Evolutionary conservation across 75 land plant genomes (phyloP), one percentile per base, ranked within the genome.

Genomic region (Cupressus sempervirens): DNA sequence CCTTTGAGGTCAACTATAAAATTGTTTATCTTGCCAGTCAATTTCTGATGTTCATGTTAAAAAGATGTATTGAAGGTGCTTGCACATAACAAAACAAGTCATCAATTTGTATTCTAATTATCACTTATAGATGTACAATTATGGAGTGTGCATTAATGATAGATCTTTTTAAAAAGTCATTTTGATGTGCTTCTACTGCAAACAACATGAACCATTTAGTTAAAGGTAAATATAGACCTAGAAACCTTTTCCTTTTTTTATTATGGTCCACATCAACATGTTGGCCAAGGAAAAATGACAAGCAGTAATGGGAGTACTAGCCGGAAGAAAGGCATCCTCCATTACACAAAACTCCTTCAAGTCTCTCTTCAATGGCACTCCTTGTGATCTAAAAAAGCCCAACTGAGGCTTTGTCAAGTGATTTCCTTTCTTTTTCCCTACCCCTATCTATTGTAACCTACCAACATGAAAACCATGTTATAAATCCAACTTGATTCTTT

Each of bases 261-360:
- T 94, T 67, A 96, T 98, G 3, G 95, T 90, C n/a, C 35, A 97
- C 86, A 87, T 97, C 99, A 41, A 97, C 94, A 87, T 93, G 93
- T 82, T 97, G 99, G 5, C 99, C 99, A 38, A 94, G 94, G 82
- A 93, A 86, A 97, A 97, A 86, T 97, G 99, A 16, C 99, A 96
- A 65, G 96, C 98, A 34, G 91, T 84, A 76, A 97, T 88, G 1
- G 95, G 86, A 5, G 96, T 94, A 20, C 99, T 96, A 73, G 94
- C 88, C 3, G 99, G 99, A 30, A 97, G 91, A 77, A 97, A 91
- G 7, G 94, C 98, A 92, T 97, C 99, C 81, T 96, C 93, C 2
- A 98, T 86, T 34, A 97, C 98, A 12, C 95, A 98, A 46, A 97
- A 97, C 93, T 97, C 99, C 83, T 84, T 89, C 80, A 97, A 86